Evolutionary conservation across 495 filamentous ascomycete species (phyloP).

Genomic region (Hypoxylon fuscum): DNA sequence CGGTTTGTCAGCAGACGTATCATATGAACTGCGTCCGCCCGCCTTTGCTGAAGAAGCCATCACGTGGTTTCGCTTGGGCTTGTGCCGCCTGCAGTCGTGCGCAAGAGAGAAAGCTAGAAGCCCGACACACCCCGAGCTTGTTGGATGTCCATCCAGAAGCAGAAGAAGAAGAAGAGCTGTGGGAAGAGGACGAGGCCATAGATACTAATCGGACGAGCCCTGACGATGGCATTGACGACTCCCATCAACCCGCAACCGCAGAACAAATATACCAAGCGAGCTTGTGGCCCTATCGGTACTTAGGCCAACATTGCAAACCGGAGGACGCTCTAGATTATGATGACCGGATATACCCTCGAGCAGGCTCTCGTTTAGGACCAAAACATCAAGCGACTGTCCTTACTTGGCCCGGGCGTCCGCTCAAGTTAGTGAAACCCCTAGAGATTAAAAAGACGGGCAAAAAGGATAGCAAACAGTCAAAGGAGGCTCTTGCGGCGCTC

Average conservation of each 20-base stretch:
- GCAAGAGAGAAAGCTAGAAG: constrained; percentile 91
- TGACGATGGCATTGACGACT: constrained; percentile 60
- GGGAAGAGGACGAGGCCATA: constrained; percentile 75
- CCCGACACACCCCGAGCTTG: constrained; percentile 79
- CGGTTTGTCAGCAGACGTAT: constrained; percentile 92
- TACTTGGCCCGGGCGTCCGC: constrained; percentile 82
- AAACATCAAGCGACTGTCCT: constrained; percentile 89
- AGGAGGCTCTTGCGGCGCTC: constrained; percentile 78
- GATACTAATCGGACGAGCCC: constrained; percentile 68
- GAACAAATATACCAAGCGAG: constrained; percentile 92
- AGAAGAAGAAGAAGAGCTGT: constrained; percentile 85
- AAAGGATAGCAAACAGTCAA: constrained; percentile 75
- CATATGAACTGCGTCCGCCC: constrained; percentile 98
- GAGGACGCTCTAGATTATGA: constrained; percentile 98
- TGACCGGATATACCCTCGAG: constrained; percentile 95
- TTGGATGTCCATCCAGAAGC: constrained; percentile 65
- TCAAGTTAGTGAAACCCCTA: constrained; percentile 87
- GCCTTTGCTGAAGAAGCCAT: constrained; percentile 93
- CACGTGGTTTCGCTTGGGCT: constrained; percentile 97
- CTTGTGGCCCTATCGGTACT: constrained; percentile 95
- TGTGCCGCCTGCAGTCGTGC: constrained; percentile 95
- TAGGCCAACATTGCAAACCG: constrained; percentile 93
- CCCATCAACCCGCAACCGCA: constrained; percentile 76
- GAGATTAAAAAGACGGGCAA: constrained; percentile 79
- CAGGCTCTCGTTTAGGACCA: constrained; percentile 90